A percentile compares a stretch with the other conserved stretches of the same genome.
Conservation (phyloP, 2,329 filamentous ascomycete species). For the Epichloe uncinata region DNA sequence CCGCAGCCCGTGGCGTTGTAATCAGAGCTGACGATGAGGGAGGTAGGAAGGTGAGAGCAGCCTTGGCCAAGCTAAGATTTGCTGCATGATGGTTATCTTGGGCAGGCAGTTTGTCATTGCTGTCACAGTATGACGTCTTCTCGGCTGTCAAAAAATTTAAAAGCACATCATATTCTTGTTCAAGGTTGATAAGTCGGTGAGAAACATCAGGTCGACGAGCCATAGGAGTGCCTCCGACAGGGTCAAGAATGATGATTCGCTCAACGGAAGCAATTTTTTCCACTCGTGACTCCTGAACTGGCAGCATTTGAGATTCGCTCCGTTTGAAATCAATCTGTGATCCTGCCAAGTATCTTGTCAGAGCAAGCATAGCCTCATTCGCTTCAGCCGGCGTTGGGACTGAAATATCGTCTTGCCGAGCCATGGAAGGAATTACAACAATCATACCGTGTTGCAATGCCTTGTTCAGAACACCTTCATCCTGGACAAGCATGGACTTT, state of each 20-base stretch:
- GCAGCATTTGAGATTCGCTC: not conserved
- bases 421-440: constrained; percentile 28
- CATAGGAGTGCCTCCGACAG: constrained; percentile 71
- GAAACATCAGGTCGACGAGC: constrained; percentile 23
- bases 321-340: constrained; percentile 31
- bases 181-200: constrained; percentile 69
- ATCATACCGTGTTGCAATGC: constrained; percentile 20
- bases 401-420: constrained; percentile 27
- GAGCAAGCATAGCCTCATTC: constrained; percentile 56
- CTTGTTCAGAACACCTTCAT: constrained; percentile 18
- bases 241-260: constrained; percentile 78
- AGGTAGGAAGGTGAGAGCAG: constrained; percentile 63
- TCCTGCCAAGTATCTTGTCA: constrained; percentile 65
- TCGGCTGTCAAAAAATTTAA: constrained; percentile 40
- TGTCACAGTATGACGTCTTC: constrained; percentile 6
- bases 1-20: constrained; percentile 74
- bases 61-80: constrained; percentile 61
- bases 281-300: constrained; percentile 22
- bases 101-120: not conserved
- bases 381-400: constrained; percentile 27
- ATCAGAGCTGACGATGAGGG: constrained; percentile 77
- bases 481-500: constrained; percentile 17
- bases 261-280: constrained; percentile 54
- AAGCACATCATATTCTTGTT: constrained; percentile 71
- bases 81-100: constrained; percentile 37